phyloP scores from a whole-genome alignment of 148 eudicot species.

The Vaccinium corymbosum region DNA sequence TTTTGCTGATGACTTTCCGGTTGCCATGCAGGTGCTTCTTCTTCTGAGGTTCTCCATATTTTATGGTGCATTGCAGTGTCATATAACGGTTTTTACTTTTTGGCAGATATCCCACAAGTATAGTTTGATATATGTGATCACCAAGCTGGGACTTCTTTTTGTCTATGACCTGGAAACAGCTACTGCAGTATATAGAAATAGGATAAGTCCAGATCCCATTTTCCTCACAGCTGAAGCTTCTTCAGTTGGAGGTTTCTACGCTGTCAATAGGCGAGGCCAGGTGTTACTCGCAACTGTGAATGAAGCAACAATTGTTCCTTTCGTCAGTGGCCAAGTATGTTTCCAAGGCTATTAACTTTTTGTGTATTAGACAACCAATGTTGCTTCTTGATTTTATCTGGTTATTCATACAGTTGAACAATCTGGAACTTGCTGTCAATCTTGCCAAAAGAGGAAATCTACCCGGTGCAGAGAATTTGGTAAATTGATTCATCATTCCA shows the following conservation, averaged over 20 bases:
- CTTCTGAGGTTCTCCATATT: not conserved
- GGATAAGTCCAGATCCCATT: constrained; percentile 98
- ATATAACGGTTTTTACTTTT: constrained; percentile 6
- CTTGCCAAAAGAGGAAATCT: constrained; percentile 98
- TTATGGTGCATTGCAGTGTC: not conserved
- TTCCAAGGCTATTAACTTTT: not conserved
- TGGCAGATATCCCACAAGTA: constrained; percentile 87
- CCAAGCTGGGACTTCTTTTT: constrained; percentile 96
- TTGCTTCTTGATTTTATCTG: constrained; percentile 8
- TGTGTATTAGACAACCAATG: not conserved
- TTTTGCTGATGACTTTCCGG: constrained; percentile 96
- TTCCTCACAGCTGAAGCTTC: constrained; percentile 92
- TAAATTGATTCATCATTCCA: constrained; percentile 18
- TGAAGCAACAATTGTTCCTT: constrained; percentile 86
- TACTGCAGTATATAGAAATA: constrained; percentile 87
- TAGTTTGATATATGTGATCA: constrained; percentile 81
- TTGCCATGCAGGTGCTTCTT: constrained; percentile 84
- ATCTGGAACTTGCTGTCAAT: constrained; percentile 97
- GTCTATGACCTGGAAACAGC: constrained; percentile 97
- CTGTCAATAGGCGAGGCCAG: constrained; percentile 87
- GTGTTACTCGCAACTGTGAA: constrained; percentile 93
- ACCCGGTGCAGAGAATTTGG: constrained; percentile 98
- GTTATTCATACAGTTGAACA: constrained; percentile 63
- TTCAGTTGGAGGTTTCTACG: constrained; percentile 90
- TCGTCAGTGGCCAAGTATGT: constrained; percentile 92